phyloP scores from a whole-genome alignment of 129 eudicot genomes.

The Lactuca saligna region DNA sequence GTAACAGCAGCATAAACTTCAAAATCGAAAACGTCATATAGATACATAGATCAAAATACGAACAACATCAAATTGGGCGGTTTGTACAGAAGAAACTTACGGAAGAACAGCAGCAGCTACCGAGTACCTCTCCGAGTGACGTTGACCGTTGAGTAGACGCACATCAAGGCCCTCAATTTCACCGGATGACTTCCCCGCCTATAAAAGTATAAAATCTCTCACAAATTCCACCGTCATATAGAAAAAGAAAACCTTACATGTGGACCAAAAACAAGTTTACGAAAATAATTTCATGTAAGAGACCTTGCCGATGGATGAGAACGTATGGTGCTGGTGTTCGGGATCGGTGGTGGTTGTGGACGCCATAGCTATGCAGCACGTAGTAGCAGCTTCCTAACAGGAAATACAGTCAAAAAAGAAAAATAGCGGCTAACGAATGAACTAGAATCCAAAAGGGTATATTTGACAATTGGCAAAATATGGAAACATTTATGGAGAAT shows the following conservation, averaged over 20 bases:
- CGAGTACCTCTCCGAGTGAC: slow-evolving; percentile 47
- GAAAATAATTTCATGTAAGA: not conserved
- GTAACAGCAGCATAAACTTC: not conserved
- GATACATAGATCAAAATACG: not conserved
- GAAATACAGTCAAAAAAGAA: not conserved
- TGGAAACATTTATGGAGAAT: too few relatives aligned
- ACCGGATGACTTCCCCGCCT: slow-evolving; percentile 54
- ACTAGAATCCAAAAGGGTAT: too few relatives aligned
- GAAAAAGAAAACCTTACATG: not conserved
- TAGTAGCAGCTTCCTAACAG: slow-evolving; percentile 11
- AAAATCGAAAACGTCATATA: slow-evolving; percentile 2
- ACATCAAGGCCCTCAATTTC: slow-evolving; percentile 39
- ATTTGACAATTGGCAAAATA: too few relatives aligned
- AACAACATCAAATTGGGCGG: not conserved
- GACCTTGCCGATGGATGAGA: slow-evolving; percentile 57
- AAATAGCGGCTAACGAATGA: slow-evolving; percentile 16
- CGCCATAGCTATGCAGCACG: slow-evolving; percentile 38
- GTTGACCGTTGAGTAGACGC: slow-evolving; percentile 43
- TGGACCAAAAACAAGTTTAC: not conserved
- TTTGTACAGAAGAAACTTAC: slow-evolving; percentile 41
- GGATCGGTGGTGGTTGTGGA: slow-evolving; percentile 39
- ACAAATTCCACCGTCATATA: slow-evolving; percentile 12
- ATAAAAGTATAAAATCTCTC: slow-evolving; percentile 22
- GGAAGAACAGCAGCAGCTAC: slow-evolving; percentile 57
- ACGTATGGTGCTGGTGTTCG: slow-evolving; percentile 40